Evolutionary conservation across 495 filamentous ascomycete species (phyloP).

Genomic region (Margaritispora aquatica): DNA sequence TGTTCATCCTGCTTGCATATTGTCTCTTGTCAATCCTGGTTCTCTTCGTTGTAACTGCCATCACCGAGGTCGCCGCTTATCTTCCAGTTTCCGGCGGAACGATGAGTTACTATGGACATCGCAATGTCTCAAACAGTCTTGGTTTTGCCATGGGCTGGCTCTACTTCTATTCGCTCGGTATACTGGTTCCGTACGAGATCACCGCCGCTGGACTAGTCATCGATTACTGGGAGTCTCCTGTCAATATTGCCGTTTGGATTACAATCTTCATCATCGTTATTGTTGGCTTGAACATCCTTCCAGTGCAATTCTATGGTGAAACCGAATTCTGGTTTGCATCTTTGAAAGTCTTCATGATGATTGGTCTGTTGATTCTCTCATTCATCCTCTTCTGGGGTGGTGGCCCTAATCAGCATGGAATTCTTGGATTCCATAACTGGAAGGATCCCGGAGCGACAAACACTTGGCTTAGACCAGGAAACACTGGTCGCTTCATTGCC

Average conservation of each 20-base stretch:
- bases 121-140: slow-evolving; percentile 42
- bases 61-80: slow-evolving; percentile 33
- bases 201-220: slow-evolving; percentile 69
- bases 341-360: slow-evolving; percentile 63
- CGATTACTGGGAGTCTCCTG: slow-evolving; percentile 57
- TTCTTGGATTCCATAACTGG: slow-evolving; percentile 73
- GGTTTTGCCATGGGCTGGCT: slow-evolving; percentile 41
- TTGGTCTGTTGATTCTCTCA: slow-evolving; percentile 59
- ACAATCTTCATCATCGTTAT: slow-evolving; percentile 60
- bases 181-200: slow-evolving; percentile 72
- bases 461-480: slow-evolving; percentile 28
- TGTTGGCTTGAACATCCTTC: slow-evolving; percentile 54
- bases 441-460: slow-evolving; percentile 53
- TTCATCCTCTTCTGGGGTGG: slow-evolving; percentile 70
- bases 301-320: slow-evolving; percentile 69
- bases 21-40: slow-evolving; percentile 38
- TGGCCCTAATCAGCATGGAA: slow-evolving; percentile 59
- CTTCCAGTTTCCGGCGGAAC: slow-evolving; percentile 32
- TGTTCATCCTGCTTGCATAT: slow-evolving; percentile 56
- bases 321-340: slow-evolving; percentile 76
- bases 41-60: slow-evolving; percentile 31
- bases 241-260: slow-evolving; percentile 74
- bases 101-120: slow-evolving; percentile 37
- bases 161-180: slow-evolving; percentile 37
- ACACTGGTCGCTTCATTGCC: slow-evolving; percentile 33